A percentile compares a stretch with the other conserved stretches of the same genome.
phyloP scores from a whole-genome alignment of 176 grass and related monocot genomes.

The Otatea glauca region DNA sequence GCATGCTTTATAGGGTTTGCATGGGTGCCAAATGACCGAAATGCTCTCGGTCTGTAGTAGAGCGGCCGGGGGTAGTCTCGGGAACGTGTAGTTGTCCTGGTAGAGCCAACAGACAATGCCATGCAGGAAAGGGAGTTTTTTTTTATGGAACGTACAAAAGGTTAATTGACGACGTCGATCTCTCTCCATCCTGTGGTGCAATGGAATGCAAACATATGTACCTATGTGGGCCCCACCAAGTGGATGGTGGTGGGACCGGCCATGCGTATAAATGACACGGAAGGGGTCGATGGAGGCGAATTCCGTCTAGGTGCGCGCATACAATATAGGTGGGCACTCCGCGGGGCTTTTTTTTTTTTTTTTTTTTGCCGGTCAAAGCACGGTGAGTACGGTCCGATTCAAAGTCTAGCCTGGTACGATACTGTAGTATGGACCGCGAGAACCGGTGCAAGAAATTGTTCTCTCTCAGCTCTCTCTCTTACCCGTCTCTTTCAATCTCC shows the following conservation, averaged over 20 bases:
- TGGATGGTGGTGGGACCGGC: neutral
- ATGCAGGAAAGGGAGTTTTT: neutral
- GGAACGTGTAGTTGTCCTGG: neutral
- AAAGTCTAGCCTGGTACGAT: too few relatives aligned
- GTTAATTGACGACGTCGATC: neutral
- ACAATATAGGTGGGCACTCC: too few relatives aligned
- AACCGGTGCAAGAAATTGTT: too few relatives aligned
- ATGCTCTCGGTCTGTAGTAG: neutral
- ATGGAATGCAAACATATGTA: neutral
- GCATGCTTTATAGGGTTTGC: conserved; percentile 44
- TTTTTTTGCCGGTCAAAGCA: too few relatives aligned
- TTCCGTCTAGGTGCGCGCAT: neutral
- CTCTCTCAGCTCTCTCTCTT: too few relatives aligned
- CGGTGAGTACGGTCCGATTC: too few relatives aligned
- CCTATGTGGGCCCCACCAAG: neutral
- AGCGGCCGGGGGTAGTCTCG: neutral
- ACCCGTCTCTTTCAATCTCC: too few relatives aligned
- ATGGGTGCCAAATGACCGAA: neutral
- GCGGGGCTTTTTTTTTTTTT: too few relatives aligned
- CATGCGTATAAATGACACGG: neutral
- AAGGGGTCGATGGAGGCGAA: neutral
- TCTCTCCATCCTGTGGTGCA: neutral
- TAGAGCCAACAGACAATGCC: neutral
- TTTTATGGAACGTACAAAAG: neutral
- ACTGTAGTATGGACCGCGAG: too few relatives aligned